Base-by-base conservation (phyloP, 2,329 filamentous ascomycete genomes). In the Stagonosporopsis tanaceti region DNA sequence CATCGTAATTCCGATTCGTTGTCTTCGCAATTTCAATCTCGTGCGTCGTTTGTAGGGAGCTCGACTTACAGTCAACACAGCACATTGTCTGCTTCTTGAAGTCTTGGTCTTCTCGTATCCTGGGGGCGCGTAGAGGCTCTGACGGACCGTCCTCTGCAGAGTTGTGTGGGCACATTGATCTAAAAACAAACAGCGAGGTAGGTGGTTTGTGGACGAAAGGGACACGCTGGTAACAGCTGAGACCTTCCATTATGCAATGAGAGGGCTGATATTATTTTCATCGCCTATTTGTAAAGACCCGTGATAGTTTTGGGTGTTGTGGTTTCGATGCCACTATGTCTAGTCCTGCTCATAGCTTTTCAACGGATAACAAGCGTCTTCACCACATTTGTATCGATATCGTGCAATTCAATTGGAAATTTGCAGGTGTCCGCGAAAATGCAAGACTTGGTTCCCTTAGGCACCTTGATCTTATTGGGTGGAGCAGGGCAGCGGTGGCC, bases 401-500 rank as follows among this genome's bases (percentile, higher is more conserved):
- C 82, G 69, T 89, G 86, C 58, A 87, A 79, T 57, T 83, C 81
- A 15, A 74, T 70, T 34, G 82, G 79, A 65, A 88, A 89, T 32
- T 85, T 82, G 77, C 86, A 89, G 50, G 77, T 78, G 6, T 83
- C 80, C 14, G 82, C 83, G 73, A 85, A 86, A 64, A 84, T 82
- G 67, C 86, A 88, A 17, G 78, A 80, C 67, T 82, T 82, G 47
- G 76, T 79, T 35, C 83, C 82, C 27, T 80, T 78, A 56, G 80
- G 76, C 32, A 78, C 79, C 22, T 73, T 71, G 20, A 67, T 70
- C 45, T 69, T 77, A 12, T 67, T 60, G 15, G 66, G 64, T 0
- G 79, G 80, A 59, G 84, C 84, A 17, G 85, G 84, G 66, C 86
- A 89, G 34, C 83, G 81, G 71, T 89, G 86, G 22, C 86, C 86